phyloP scores from a whole-genome alignment of 257 asterid species.

The Solanum appendiculatum region DNA sequence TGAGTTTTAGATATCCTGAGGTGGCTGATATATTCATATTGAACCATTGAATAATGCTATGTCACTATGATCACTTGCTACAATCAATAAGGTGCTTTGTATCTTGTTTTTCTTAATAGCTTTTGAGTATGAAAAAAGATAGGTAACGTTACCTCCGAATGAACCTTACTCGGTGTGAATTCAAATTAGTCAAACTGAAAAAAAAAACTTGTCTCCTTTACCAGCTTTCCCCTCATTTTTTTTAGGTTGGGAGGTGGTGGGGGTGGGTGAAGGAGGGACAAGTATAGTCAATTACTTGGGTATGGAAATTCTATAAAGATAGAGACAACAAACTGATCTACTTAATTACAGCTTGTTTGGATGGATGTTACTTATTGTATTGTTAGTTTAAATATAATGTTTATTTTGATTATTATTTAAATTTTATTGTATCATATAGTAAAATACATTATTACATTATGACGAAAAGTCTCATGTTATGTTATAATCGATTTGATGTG shows the following conservation, averaged over 20 bases:
- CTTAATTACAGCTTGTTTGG: not conserved
- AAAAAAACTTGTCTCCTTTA: not conserved
- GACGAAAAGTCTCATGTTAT: not conserved
- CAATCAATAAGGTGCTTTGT: not conserved
- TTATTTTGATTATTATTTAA: not conserved
- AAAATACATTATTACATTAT: too few species aligned
- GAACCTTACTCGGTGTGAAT: fast-evolving
- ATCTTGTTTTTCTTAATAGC: too few species aligned
- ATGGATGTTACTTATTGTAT: not conserved
- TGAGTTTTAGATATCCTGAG: slow-evolving; percentile 47
- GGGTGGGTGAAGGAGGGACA: not conserved
- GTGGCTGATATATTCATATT: slow-evolving; percentile 43
- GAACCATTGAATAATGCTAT: not conserved
- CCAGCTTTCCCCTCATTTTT: not conserved
- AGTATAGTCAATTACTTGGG: too few species aligned
- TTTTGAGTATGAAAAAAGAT: not conserved
- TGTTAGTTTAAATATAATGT: not conserved
- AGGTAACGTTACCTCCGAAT: too few species aligned
- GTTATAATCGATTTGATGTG: fast-evolving
- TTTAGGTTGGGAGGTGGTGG: not conserved
- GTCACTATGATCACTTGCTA: not conserved
- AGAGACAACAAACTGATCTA: not conserved
- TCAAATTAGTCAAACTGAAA: too few species aligned
- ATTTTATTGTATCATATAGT: too few species aligned
- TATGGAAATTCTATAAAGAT: not conserved